Base-by-base conservation (phyloP, 768 basidiomycete genomes). In the Trametes gibbosa region DNA sequence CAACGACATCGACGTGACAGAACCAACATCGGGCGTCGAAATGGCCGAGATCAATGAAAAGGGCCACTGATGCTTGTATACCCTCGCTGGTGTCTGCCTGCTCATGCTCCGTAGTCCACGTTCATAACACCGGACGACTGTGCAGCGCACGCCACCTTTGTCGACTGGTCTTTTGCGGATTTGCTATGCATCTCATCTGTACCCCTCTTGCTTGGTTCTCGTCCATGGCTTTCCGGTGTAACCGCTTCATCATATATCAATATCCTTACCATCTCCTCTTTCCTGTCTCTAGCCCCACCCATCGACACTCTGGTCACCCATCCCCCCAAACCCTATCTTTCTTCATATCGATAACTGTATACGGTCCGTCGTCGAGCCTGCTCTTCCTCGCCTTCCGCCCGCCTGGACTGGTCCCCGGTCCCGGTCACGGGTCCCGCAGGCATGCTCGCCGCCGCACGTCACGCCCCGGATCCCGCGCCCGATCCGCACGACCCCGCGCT, bases 21-120 rank as follows among this genome's bases (percentile, higher is more conserved):
- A 62, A 9, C 46, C 25, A 16, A 51, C 58, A 19, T 23, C 52
- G n/a, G 55, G 50, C 50, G 50, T 61, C 45, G 61, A 65, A 50
- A 59, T 62, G 53, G 42, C 39, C 17, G 62, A 65, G 52, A 40
- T 63, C 49, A 62, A 52, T 56, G 61, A 62, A 62, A 62, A 62
- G 52, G 52, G 37, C 27, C 61, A 58, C 16, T 57, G 37, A 57
- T 47, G 47, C 14, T 46, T 39, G 29, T 43, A 52, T 57, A 53
- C 55, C 55, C 52, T 17, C 58, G 50, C 50, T 53, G 52, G 37
- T 14, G 7, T 17, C 37, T 13, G 37, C 37, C 17, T 39, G 37
- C 16, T 14, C 4, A 14, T 3, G 37, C 37, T 39, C 37, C 29
- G 29, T n/a, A n/a, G n/a, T n/a, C n/a, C n/a, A n/a, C n/a, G n/a